A percentile compares a stretch with the other conserved stretches of the same genome.
Conservation (phyloP, 805 yeast genomes). For the Naumovozyma dairenensis region DNA sequence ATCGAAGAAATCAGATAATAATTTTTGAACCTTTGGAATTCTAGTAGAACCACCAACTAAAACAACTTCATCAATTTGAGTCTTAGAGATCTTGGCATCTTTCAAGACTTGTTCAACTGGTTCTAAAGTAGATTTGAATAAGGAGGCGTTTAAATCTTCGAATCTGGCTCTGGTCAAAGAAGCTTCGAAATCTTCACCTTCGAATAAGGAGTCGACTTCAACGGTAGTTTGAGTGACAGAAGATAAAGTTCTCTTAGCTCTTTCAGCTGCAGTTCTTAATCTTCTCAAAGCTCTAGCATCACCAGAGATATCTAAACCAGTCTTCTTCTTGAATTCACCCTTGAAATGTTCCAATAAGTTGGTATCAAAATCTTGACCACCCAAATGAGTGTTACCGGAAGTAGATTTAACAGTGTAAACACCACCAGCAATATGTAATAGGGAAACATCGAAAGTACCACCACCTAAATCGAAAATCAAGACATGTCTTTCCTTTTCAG, state of each 20-base stretch:
- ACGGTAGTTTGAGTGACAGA: conserved; percentile 92
- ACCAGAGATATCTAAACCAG: conserved; percentile 76
- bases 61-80: conserved; percentile 86
- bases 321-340: conserved; percentile 90
- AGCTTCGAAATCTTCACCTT: conserved; percentile 90
- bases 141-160: conserved; percentile 87
- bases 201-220: conserved; percentile 89
- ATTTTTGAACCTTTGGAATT: conserved; percentile 94
- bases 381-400: conserved; percentile 98
- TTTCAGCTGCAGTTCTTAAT: conserved; percentile 97
- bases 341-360: conserved; percentile 88
- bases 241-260: conserved; percentile 96
- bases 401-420: conserved; percentile 95
- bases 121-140: conserved; percentile 86
- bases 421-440: conserved; percentile 88
- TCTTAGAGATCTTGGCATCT: conserved; percentile 79
- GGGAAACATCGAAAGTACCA: conserved; percentile 96
- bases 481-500: conserved; percentile 76
- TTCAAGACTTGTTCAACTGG: conserved; percentile 92
- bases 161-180: conserved; percentile 94
- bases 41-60: conserved; percentile 98
- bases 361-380: conserved; percentile 99
- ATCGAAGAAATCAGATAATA: conserved; percentile 88
- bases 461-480: conserved; percentile 95
- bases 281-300: conserved; percentile 96